phyloP scores from a whole-genome alignment of 768 basidiomycete species.

The Chalciporus pseudorubinellus region DNA sequence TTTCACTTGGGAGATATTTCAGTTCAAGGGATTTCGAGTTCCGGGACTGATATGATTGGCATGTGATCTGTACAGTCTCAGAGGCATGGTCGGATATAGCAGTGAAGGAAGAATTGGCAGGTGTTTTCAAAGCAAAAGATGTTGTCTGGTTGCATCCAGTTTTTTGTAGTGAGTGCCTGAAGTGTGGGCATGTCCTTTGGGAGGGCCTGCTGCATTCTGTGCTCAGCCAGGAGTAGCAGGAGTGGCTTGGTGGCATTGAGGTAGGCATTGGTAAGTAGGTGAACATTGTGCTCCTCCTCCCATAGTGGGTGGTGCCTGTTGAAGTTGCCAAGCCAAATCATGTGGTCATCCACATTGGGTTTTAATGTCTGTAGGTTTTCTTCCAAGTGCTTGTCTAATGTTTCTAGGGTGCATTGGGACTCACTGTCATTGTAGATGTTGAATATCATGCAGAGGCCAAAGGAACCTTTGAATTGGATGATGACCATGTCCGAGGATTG shows the following conservation, averaged over 20 bases:
- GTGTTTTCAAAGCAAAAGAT: too few relatives aligned
- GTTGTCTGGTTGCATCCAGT: conserved; percentile 37
- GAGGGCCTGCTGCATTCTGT: too few relatives aligned
- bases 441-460: conserved; percentile 10
- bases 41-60: too few relatives aligned
- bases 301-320: conserved; percentile 35
- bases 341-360: conserved; percentile 7
- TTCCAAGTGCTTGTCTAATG: too few relatives aligned
- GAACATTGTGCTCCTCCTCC: conserved; percentile 21
- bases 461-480: too few relatives aligned
- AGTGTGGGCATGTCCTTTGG: too few relatives aligned
- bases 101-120: too few relatives aligned
- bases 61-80: conserved; percentile 33
- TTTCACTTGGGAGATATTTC: too few relatives aligned
- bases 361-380: not conserved
- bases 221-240: conserved; percentile 18
- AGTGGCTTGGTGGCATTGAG: conserved; percentile 9
- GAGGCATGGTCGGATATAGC: conserved; percentile 16
- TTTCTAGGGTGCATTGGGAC: too few relatives aligned
- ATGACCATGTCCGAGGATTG: conserved; percentile 19
- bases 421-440: too few relatives aligned
- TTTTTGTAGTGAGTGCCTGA: conserved; percentile 13
- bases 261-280: conserved; percentile 20
- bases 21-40: too few relatives aligned
- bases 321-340: conserved; percentile 28